Base-by-base conservation (phyloP, 768 basidiomycete genomes). In the Mycena haematopus region DNA sequence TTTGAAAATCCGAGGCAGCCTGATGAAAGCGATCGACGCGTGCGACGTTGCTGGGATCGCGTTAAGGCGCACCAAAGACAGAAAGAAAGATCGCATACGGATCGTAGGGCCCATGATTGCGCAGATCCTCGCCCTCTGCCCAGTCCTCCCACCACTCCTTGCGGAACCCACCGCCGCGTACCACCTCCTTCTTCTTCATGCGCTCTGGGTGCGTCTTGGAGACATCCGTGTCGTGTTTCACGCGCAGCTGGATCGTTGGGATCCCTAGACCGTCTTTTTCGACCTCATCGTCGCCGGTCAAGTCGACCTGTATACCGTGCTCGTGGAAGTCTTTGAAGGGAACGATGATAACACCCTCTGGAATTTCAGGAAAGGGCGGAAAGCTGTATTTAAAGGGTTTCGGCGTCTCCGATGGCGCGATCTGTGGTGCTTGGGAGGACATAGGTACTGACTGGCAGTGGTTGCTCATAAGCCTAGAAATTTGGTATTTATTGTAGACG, bases 71-170 rank as follows among this genome's bases (percentile, higher is more conserved):
- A 24, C 10, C 40, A 24, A 35, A 35, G 36, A 19, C 22, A 44
- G 46, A 50, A 42, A 31, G 51, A 35, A 24, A 29, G 38, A 21
- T 9, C 17, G 77, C 86, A 67, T 65, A 90, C 89, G 76, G 72
- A 69, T 90, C 79, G 59, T 82, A 83, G 36, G 73, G 76, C 44
- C 74, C 74, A 29, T 70, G 75, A 40, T 77, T 72, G 60, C 85
- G 77, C 33, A 80, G 73, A 51, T 78, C 73, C 71, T 92, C 90
- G 3, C 76, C 78, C 44, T 88, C 84, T 52, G 82, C 83, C 91
- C 91, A 93, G n/a, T 84, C 76, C 62, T 90, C 85, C 77, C 82
- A 90, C 90, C 90, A 93, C 44, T 77, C 76, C 62, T 71, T 77
- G 31, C 70, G 69, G 19, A 49, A 63, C 2, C 52, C 58, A n/a